phyloP scores from a whole-genome alignment of 768 basidiomycete species.

The Naganishia onofrii region DNA sequence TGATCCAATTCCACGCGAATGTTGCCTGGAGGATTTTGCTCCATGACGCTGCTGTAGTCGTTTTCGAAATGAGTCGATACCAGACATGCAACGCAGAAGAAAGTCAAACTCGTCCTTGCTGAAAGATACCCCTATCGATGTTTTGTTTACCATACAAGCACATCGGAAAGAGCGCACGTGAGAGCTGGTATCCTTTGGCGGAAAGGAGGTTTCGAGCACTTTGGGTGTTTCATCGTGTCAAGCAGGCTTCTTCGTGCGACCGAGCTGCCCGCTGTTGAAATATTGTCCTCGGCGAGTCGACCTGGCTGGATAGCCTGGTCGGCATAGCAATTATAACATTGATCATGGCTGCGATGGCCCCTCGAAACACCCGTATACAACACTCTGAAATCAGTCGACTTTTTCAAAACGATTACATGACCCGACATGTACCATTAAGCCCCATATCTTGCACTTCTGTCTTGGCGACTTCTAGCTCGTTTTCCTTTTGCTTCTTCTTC shows the following conservation, averaged over 20 bases:
- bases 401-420: conserved; percentile 18
- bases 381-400: background rate
- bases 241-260: background rate
- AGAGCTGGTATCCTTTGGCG: conserved; percentile 1
- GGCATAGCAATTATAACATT: background rate
- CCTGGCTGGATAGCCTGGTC: background rate
- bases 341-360: background rate
- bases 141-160: too few relatives aligned
- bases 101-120: too few relatives aligned
- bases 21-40: too few relatives aligned
- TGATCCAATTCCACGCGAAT: too few relatives aligned
- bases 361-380: conserved; percentile 8
- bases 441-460: conserved; percentile 71
- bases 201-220: conserved; percentile 13
- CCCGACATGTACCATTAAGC: conserved; percentile 44
- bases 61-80: too few relatives aligned
- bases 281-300: too few relatives aligned
- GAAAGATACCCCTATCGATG: too few relatives aligned
- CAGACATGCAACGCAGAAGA: too few relatives aligned
- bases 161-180: background rate
- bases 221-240: background rate
- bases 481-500: conserved; percentile 67
- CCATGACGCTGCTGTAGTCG: too few relatives aligned
- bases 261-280: background rate
- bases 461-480: conserved; percentile 68